Evolutionary conservation across 257 asterid genomes (phyloP), one percentile per base, ranked within the genome.

Genomic region (Solanum sejunctum): DNA sequence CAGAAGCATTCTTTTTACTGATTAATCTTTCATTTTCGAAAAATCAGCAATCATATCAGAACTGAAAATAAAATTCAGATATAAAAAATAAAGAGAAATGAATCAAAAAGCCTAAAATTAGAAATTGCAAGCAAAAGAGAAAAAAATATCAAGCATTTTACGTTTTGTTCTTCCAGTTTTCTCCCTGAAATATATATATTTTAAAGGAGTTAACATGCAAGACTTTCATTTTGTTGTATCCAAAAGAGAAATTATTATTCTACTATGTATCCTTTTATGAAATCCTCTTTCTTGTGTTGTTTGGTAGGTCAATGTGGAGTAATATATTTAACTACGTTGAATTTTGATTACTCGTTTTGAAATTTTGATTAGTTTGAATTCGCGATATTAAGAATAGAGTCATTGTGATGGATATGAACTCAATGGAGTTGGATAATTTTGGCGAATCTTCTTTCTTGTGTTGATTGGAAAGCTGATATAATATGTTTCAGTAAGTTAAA

Each of bases 381-480:
- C 0, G 18, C 0, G 1, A 0, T 64, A 1, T 26, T 8, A 1
- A 12, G 11, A 23, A 10, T 6, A 3, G 6, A 26, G 6, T 12
- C 2, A 3, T 7, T 28, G 2, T 28, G 28, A 28, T 28, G 2
- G 28, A 28, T 28, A 28, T 28, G 28, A 28, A 28, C 28, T 28
- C 28, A 28, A 28, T 2, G 28, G 28, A 28, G 1, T 28, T 28
- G 28, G 1, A 28, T 28, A 1, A 28, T 28, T 28, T 28, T 28
- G 1, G 1, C 1, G 28, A 28, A 28, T 28, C 28, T 28, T 28
- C 28, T 28, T 28, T 28, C 28, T 1, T 28, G 28, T 28, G 2
- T 28, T 28, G 28, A 1, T 28, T 28, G 28, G 28, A 28, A 28
- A 28, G 28, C 1, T 28, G 28, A 28, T 28, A 28, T 28, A 28